A percentile compares a stretch with the other conserved stretches of the same genome.
These are phyloP conservation scores for Hanseniaspora gamundiae DNA, from an alignment of 1,139 yeast genomes.

Conservation along the genomic window DNA sequence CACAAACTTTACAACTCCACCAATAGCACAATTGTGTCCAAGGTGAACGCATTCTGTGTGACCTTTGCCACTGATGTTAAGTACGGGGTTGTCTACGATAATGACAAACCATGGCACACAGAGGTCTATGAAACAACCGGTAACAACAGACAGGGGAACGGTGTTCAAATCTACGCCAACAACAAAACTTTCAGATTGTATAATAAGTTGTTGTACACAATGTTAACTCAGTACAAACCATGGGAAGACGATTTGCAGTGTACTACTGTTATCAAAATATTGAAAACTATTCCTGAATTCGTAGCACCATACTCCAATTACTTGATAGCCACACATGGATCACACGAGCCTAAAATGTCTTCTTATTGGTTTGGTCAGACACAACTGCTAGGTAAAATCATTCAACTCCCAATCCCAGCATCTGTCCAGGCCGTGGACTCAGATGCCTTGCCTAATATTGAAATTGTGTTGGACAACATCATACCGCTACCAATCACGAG, in stretches of 20 bases:
- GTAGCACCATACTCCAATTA: conserved; percentile 59
- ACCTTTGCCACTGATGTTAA: conserved; percentile 39
- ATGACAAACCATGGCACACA: conserved; percentile 44
- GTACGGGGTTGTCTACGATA: conserved; percentile 52
- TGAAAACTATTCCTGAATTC: conserved; percentile 52
- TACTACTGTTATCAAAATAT: conserved; percentile 39
- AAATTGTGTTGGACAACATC: conserved; percentile 39
- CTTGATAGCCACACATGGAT: conserved; percentile 43
- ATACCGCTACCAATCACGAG: conserved; percentile 59
- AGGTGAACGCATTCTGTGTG: conserved; percentile 39
- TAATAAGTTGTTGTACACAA: conserved; percentile 54
- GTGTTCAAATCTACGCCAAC: conserved; percentile 27
- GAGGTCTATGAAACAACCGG: conserved; percentile 15
- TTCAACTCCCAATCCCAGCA: conserved; percentile 42
- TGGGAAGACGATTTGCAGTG: conserved; percentile 65
- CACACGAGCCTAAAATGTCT: conserved; percentile 59
- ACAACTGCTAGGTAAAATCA: conserved; percentile 44
- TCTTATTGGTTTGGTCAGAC: conserved; percentile 78
- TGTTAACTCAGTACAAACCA: conserved; percentile 60
- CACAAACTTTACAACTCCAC: conserved; percentile 38
- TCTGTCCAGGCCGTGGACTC: conserved; percentile 20
- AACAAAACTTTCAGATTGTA: conserved; percentile 42
- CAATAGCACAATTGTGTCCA: conserved; percentile 24
- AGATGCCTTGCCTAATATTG: conserved; percentile 20
- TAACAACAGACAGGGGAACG: conserved; percentile 6